Conservation (phyloP, 2,329 filamentous ascomycete species). For the Venturia oleaginea region DNA sequence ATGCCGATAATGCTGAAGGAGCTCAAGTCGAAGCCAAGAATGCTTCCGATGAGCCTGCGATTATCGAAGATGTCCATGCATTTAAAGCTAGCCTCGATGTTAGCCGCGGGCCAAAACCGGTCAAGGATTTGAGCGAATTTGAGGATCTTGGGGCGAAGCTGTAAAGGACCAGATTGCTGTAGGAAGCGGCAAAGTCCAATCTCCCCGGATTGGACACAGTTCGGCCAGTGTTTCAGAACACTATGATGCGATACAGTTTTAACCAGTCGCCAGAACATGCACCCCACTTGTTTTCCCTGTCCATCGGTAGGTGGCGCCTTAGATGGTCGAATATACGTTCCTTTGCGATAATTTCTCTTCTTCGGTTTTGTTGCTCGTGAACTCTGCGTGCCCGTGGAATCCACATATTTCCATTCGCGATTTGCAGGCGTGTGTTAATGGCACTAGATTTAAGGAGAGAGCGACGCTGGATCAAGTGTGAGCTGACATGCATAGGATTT, state of each 20-base stretch:
- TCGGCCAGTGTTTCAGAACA: neutral
- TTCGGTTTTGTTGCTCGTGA: neutral
- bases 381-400: neutral
- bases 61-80: constrained; percentile 67
- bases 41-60: constrained; percentile 21
- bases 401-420: neutral
- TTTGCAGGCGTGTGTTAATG: neutral
- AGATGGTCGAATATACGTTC: neutral
- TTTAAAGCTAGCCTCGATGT: constrained; percentile 71
- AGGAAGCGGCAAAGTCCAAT: neutral
- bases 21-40: constrained; percentile 27
- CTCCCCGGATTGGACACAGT: neutral
- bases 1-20: constrained; percentile 34
- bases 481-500: neutral
- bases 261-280: neutral
- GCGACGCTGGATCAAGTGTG: neutral
- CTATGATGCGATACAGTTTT: neutral
- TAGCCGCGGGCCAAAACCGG: constrained; percentile 62
- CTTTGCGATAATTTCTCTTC: neutral
- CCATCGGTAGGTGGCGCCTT: neutral
- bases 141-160: constrained; percentile 80
- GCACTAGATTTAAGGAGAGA: too few relatives aligned
- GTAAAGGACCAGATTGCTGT: constrained; percentile 31
- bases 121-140: constrained; percentile 71
- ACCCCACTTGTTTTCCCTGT: neutral